Percentiles rank a stretch among this genome's conserved stretches.
phyloP scores from a whole-genome alignment of 805 yeast species.

The Soucietia sequanensis region DNA sequence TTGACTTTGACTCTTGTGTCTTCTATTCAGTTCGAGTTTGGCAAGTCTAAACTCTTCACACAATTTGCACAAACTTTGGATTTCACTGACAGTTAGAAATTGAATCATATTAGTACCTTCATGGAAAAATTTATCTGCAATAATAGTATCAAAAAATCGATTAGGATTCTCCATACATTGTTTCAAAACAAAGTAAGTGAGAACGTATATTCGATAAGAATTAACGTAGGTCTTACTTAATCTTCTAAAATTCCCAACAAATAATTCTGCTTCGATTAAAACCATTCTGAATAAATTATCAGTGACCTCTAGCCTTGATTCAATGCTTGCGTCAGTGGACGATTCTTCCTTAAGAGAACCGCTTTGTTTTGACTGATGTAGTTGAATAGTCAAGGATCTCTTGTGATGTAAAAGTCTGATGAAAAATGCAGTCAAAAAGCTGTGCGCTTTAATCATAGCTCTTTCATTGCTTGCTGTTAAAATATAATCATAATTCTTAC shows the following conservation, averaged over 20 bases:
- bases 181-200: conserved; percentile 38
- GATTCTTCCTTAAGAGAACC: conserved; percentile 10
- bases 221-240: conserved; percentile 38
- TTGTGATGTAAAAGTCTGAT: conserved; percentile 39
- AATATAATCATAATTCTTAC: conserved; percentile 35
- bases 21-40: conserved; percentile 22
- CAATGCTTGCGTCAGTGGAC: conserved; percentile 12
- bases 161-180: conserved; percentile 43
- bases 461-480: conserved; percentile 37
- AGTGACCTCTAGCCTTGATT: conserved; percentile 27
- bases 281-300: conserved; percentile 31
- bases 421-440: conserved; percentile 37
- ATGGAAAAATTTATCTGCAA: conserved; percentile 27
- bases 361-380: conserved; percentile 3
- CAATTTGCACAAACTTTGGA: conserved; percentile 32
- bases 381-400: conserved; percentile 24
- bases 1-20: background rate
- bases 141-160: conserved; percentile 30
- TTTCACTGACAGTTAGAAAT: conserved; percentile 33
- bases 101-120: conserved; percentile 40
- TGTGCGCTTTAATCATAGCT: conserved; percentile 41
- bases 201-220: conserved; percentile 40
- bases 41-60: conserved; percentile 40
- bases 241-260: conserved; percentile 41
- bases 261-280: conserved; percentile 38